Evolutionary conservation across 768 basidiomycete genomes (phyloP).

Genomic region (Lactifluus pinguis): DNA sequence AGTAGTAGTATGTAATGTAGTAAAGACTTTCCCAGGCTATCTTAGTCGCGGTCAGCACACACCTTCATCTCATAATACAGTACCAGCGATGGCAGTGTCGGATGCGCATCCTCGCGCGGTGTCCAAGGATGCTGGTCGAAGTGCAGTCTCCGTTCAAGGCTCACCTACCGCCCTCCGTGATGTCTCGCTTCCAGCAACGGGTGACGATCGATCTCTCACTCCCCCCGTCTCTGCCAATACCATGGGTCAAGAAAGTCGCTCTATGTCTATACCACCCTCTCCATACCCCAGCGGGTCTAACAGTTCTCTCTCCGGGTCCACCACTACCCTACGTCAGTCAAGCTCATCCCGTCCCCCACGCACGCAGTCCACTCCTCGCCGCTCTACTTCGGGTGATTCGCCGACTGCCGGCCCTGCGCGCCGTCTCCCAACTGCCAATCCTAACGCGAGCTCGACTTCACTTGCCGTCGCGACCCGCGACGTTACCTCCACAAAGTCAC

Average conservation of each 20-base stretch:
- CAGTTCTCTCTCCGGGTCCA: constrained; percentile 5
- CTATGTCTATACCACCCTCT: neutral
- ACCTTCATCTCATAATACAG: neutral
- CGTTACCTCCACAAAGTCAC: constrained; percentile 1
- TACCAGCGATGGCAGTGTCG: neutral
- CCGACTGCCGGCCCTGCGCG: constrained; percentile 7
- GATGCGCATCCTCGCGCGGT: neutral
- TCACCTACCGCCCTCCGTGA: neutral
- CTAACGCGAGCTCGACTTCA: constrained; percentile 16
- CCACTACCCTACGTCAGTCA: constrained; percentile 3
- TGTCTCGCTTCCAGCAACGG: neutral
- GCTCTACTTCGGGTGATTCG: constrained; percentile 8
- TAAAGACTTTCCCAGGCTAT: no score
- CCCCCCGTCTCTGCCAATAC: neutral
- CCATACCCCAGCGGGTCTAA: constrained; percentile 8
- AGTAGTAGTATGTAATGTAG: no score
- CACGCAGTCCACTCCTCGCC: neutral
- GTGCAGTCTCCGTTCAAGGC: neutral
- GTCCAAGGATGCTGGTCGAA: neutral
- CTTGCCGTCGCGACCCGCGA: constrained; percentile 23
- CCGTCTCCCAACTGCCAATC: constrained; percentile 7
- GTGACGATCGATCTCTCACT: constrained; percentile 12
- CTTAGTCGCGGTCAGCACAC: no score
- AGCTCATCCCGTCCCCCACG: constrained; percentile 6
- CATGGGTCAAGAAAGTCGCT: neutral